phyloP scores from a whole-genome alignment of 2,329 filamentous ascomycete genomes.

The Phaeosphaeriaceae sp. region DNA sequence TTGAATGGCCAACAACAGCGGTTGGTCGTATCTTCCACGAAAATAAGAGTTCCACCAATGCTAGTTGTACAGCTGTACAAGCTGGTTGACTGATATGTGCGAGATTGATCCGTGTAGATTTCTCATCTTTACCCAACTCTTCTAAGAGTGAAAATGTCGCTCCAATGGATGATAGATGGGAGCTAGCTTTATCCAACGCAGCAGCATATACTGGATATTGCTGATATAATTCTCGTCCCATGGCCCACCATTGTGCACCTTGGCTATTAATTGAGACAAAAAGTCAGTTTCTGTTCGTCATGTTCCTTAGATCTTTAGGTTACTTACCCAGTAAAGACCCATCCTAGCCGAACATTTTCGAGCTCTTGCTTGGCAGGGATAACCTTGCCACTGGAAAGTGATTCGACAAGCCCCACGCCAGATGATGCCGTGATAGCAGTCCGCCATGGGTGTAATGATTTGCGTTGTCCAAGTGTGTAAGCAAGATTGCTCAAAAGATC shows the following conservation, averaged over 20 bases:
- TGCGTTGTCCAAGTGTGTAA: constrained; percentile 32
- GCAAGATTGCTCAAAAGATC: constrained; percentile 33
- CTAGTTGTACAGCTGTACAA: constrained; percentile 40
- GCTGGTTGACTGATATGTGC: constrained; percentile 35
- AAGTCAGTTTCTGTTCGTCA: neutral
- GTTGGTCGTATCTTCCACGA: constrained; percentile 32
- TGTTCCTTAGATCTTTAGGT: neutral
- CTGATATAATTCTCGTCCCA: constrained; percentile 32
- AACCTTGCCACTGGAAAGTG: constrained; percentile 22
- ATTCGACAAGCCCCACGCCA: constrained; percentile 20
- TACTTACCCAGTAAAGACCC: constrained; percentile 37
- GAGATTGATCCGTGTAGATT: constrained; percentile 22
- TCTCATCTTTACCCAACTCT: constrained; percentile 29
- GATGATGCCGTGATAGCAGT: constrained; percentile 23
- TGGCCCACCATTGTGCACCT: constrained; percentile 43
- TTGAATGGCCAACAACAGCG: constrained; percentile 38
- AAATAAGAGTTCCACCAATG: constrained; percentile 29
- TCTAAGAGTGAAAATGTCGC: constrained; percentile 16
- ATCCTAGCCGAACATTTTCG: constrained; percentile 24
- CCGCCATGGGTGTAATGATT: constrained; percentile 29
- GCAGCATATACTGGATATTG: constrained; percentile 15
- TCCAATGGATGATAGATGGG: constrained; percentile 3
- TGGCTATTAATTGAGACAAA: constrained; percentile 14
- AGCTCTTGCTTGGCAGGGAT: constrained; percentile 27
- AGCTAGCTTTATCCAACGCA: constrained; percentile 5